Percentiles rank a stretch among this genome's conserved stretches.
phyloP scores from a whole-genome alignment of 2,329 filamentous ascomycete species.

The Bipolaris oryzae region DNA sequence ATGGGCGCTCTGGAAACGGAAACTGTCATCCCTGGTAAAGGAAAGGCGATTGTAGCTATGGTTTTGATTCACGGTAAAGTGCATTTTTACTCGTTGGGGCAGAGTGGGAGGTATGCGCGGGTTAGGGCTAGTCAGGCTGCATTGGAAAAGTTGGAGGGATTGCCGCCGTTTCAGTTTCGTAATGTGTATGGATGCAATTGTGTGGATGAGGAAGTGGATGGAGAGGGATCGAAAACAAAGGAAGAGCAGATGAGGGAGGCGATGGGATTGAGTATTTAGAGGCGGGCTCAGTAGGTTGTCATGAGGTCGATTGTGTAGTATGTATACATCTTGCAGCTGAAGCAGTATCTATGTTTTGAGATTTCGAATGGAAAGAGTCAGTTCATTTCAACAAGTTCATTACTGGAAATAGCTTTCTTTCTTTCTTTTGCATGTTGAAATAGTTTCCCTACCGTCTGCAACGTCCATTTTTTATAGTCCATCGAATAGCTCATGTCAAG shows the following conservation, averaged over 20 bases:
- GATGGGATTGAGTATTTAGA: constrained; percentile 25
- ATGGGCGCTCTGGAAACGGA: constrained; percentile 43
- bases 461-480: not conserved
- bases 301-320: not conserved
- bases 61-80: constrained; percentile 77
- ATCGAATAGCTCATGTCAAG: not conserved
- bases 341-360: not conserved
- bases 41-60: constrained; percentile 65
- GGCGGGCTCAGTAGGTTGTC: not conserved
- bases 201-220: constrained; percentile 21
- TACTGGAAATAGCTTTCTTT: not conserved
- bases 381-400: too few relatives aligned
- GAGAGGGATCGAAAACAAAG: constrained; percentile 5
- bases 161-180: constrained; percentile 65
- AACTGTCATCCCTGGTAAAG: constrained; percentile 54
- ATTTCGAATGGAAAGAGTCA: not conserved
- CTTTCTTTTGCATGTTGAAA: not conserved
- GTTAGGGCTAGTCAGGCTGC: constrained; percentile 67
- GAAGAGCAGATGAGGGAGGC: constrained; percentile 25
- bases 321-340: not conserved
- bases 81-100: constrained; percentile 65
- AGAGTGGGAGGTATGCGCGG: constrained; percentile 76
- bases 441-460: not conserved
- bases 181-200: constrained; percentile 70
- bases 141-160: constrained; percentile 56